These are phyloP conservation scores for Chenopodium formosanum DNA, from an alignment of 148 eudicot genomes.

Conservation along the genomic window DNA sequence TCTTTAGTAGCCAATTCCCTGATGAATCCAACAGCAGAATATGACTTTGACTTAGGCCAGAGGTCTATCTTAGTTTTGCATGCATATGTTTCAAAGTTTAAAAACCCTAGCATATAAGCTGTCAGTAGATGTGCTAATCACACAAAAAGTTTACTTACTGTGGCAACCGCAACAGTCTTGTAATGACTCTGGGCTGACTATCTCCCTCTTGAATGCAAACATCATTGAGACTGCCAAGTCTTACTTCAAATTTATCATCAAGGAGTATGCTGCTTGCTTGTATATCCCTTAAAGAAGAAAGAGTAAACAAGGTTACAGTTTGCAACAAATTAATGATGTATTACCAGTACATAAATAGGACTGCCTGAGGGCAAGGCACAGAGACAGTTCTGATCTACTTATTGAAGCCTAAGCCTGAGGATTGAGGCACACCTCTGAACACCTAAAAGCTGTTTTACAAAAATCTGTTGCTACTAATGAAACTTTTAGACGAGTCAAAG, in stretches of 20 bases:
- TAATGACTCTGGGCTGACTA: constrained; percentile 64
- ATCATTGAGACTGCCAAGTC: constrained; percentile 88
- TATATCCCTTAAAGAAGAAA: constrained; percentile 58
- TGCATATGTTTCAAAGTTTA: not conserved
- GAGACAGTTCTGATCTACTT: too few species aligned
- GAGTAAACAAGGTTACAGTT: not conserved
- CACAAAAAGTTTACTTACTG: constrained; percentile 49
- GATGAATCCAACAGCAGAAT: not conserved
- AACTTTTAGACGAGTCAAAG: too few species aligned
- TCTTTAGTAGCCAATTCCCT: not conserved
- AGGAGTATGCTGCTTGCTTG: constrained; percentile 99
- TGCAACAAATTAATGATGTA: not conserved
- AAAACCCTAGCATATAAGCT: not conserved
- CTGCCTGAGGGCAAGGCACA: not conserved
- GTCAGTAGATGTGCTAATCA: not conserved
- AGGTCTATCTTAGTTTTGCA: not conserved
- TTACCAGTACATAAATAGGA: not conserved
- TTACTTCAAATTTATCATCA: constrained; percentile 97
- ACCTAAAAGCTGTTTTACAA: not conserved
- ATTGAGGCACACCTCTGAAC: not conserved
- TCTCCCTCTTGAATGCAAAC: constrained; percentile 87
- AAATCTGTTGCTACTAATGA: too few species aligned
- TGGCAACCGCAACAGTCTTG: constrained; percentile 78
- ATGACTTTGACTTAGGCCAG: not conserved
- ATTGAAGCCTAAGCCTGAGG: not conserved